Base-by-base conservation (phyloP, 257 asterid genomes). In the Nicotiana benthamiana region DNA sequence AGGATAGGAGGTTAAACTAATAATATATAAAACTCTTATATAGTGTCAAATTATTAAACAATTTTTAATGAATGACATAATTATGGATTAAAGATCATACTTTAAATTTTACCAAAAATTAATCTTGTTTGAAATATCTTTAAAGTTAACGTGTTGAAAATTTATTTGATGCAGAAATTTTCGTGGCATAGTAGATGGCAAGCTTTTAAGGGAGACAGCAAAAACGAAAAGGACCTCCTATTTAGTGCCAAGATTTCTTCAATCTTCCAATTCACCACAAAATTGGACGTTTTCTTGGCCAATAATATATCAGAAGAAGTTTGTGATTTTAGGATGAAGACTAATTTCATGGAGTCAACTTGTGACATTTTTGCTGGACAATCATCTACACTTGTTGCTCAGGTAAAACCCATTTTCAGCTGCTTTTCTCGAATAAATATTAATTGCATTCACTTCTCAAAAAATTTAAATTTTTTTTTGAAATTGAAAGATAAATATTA, bases 171-270 rank as follows among this genome's bases (percentile, higher is more conserved):
- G 77, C 72, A 82, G 84, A 52, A 17, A 28, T 26, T 40, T 78
- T 22, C 80, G 32, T 28, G 48, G 40, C 84, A 75, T 74, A n/a
- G 27, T 3, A 75, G 75, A 60, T 75, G 84, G 81, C 26, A 82
- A 32, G 66, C 20, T 9, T 82, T 82, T 54, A 76, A 80, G 68
- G 84, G 81, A 32, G 77, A 64, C 1, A 82, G 70, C 68, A 36
- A 40, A 30, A 30, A 30, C 9, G 17, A 52, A 15, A 76, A 20
- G 27, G 84, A 82, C 56, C 66, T 75, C 11, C 32, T 82, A 26
- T 82, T 75, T 43, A 75, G 63, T 10, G 81, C 32, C 1, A 81
- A 60, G 32, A 59, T 8, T 28, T 75, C 80, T 60, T 81, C 84
- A 46, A 6, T 8, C 15, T 13, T 81, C 5, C 80, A 81, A 26